Evolutionary conservation across 108 stramenopile genomes (phyloP), one percentile per base, ranked within the genome.

Genomic region (Chaetoceros muelleri): DNA sequence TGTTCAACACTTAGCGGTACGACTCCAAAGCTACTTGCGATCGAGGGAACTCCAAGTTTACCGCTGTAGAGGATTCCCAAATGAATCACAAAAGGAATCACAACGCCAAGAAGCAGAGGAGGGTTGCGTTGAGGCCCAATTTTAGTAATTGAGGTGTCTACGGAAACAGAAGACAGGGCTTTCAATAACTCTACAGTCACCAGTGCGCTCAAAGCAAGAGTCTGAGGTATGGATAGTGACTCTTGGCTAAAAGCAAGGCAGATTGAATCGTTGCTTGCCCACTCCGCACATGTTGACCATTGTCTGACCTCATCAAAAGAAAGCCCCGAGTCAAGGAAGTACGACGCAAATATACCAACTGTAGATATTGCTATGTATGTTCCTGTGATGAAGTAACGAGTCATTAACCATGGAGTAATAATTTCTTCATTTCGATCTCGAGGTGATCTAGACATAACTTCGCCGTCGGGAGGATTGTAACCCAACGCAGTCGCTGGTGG

Each of bases 401-500:
- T 13, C 34, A 40, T 10, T 5, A 13, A 40, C 34, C 34, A 40
- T 13, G 5, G 34, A 40, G 5, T 40, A 13, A 40, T 40, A 10
- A 40, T 10, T 5, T 40, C 13, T 40, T 40, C 34, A 40, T 40
- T 13, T 5, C 34, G 34, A 40, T 40, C 34, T 22, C 72, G 72
- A 22, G 78, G 78, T 26, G 73, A 72, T 52, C 63, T 76, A 45
- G 67, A 67, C 81, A 82, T 82, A 30, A 76, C 69, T 53, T 82
- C 81, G 5, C 69, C 65, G 45, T 78, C 76, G 2, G 78, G 63
- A 1, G 83, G 80, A 52, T 95, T 91, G 71, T 89, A 91, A 2
- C 89, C 90, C 20, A 96, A 79, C 18, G 93, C 93, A 34, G 88
- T 90, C 18, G 95, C 95, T 7, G 90, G 88, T 7, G 89, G 86